Base-by-base conservation (phyloP, 2,329 filamentous ascomycete genomes). In the Aureobasidium zeae region DNA sequence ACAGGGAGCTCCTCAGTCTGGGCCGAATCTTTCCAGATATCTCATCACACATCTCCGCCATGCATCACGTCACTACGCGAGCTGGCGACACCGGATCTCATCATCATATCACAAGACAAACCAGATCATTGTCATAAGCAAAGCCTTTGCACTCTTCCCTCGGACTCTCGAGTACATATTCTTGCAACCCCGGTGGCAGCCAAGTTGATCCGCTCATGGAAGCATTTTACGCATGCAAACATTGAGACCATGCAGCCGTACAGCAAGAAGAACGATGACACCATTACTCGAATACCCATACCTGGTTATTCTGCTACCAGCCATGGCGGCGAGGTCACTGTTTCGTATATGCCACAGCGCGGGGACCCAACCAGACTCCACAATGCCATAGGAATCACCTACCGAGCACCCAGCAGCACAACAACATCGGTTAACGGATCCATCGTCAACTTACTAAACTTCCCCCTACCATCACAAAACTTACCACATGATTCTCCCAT, bases 381-480 rank as follows among this genome's bases (percentile, higher is more conserved):
- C 55, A 75, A 76, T 46, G 81, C 79, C 9, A 72, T 86, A 50
- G 81, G 77, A 11, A 81, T 86, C 52, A 86, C 81, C 1, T 86
- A 86, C 56, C 72, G 73, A 13, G 72, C 80, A 15, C 76, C 80
- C 1, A 64, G 57, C 32, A 63, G 57, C 22, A 53, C 61, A 3
- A 55, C 66, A 15, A 64, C 57, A 26, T 51, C 56, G 11, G 54
- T 50, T 3, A 52, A 58, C 10, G 58, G 57, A 24, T 56, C 56
- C 30, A 59, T 62, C 25, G 50, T 66, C 38, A 61, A 62, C 29
- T 53, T 68, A 11, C 48, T 66, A 36, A 61, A 62, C 30, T 54
- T 68, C n/a, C 57, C 49, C 7, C 39, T 41, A 8, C 37, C 43
- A 16, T 46, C 46, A 5, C 49, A 47, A n/a, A 41, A 44, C 11